Evolutionary conservation across 2,329 filamentous ascomycete species (phyloP), one percentile per base, ranked within the genome.

Genomic region (Aspergillus versicolor): DNA sequence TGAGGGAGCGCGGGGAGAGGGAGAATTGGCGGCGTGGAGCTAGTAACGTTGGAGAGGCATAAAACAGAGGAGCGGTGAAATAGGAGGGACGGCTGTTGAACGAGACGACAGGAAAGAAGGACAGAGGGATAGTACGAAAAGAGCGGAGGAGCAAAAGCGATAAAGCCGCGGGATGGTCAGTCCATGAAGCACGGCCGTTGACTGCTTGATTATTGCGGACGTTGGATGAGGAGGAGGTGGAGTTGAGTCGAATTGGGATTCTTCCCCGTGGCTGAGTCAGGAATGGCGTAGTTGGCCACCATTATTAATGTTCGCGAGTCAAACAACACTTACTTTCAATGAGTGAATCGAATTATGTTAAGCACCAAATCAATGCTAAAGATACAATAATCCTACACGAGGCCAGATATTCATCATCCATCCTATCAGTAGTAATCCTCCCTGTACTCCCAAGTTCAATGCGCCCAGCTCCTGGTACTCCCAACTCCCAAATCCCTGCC

Each of bases 11-110:
- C 53, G 61, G 57, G 56, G 62, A 54, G 21, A 47, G 49, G 56
- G 58, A 57, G 53, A 61, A 56, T 53, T 47, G 57, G 49, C 57
- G 46, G 49, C 57, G 43, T 65, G 60, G 54, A 58, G 62, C 63
- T 64, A 64, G 63, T 59, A 68, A 61, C 54, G 58, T 62, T 56
- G 51, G 59, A 56, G 59, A 56, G 55, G 44, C 59, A 59, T 62
- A 50, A 47, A 58, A 44, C 58, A 48, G 52, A 64, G 65, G 59
- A 44, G 47, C 54, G 46, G 43, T 44, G 58, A 62, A 57, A 55
- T 41, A 37, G 51, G 38, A 50, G 32, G 12, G 27, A 27, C 11
- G 17, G 40, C 12, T 22, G 24, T 32, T 50, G 22, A 27, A 53
- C 40, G 15, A 44, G 45, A 53, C 30, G 42, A 45, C 48, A 22